Base-by-base conservation (phyloP, 1,284 basidiomycete genomes). In the Ceratobasidium papillatum region DNA sequence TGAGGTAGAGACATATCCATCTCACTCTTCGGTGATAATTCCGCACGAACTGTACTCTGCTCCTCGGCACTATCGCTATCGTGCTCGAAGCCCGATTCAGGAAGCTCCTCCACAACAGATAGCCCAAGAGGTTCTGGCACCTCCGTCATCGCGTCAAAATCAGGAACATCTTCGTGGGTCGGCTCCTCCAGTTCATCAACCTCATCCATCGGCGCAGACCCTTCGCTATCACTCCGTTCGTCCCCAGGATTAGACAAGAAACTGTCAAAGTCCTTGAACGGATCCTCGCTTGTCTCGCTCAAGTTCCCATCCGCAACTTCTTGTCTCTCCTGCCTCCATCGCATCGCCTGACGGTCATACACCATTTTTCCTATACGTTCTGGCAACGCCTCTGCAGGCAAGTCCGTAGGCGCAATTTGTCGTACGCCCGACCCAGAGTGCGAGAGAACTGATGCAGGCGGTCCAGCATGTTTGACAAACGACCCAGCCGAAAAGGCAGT, bases 241-340 rank as follows among this genome's bases (percentile, higher is more conserved):
- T 78, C 80, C 22, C 77, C 80, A 32, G 77, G 79, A 47, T 68
- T 62, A 7, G 64, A 65, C 47, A 34, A 14, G 27, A 94, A 81
- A 78, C 93, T 94, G 80, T 96, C 94, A 75, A 96, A 91, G 77
- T 95, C 94, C 59, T 88, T 88, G 82, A 96, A 96, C 22, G 92
- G 91, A 83, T 95, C 94, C 77, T 92, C 93, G 78, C 91, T 94
- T 74, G 87, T 87, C 76, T 81, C 85, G 72, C 75, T 79, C 76
- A 78, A 80, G 69, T 76, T 78, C 68, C 84, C 87, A 75, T 80
- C 84, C 56, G 80, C 82, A 38, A 78, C 80, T 63, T 77, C 80
- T 47, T 47, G 45, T 11, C 45, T 7, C 22, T 87, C 88, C 81
- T 91, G 91, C 62, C 95, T 89, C 95, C 95, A 98, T 77, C 88